Evolutionary conservation across 2,329 filamentous ascomycete genomes (phyloP).

Genomic region (Colletotrichum musicola): DNA sequence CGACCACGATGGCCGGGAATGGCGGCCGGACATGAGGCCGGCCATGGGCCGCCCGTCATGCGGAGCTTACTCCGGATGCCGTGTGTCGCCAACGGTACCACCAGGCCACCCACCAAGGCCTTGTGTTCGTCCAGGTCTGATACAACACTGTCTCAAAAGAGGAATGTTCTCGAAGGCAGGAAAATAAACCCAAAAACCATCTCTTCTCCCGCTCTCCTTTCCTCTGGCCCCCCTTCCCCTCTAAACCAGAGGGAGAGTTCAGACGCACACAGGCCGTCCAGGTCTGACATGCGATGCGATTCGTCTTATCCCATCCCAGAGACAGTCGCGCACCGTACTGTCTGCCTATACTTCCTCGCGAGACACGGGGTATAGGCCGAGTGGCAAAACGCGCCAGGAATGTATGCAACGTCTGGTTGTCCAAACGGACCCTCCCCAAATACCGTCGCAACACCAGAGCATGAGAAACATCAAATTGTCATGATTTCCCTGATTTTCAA

Average conservation of each 20-base stretch:
- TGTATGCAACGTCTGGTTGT: background rate
- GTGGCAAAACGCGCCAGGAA: background rate
- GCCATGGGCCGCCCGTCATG: no score
- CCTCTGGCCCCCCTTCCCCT: background rate
- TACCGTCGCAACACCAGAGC: background rate
- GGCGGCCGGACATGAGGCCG: no score
- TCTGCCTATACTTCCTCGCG: background rate
- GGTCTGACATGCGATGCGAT: background rate
- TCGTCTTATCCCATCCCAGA: background rate
- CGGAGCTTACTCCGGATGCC: no score
- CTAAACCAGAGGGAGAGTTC: conserved; percentile 15
- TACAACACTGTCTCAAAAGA: background rate
- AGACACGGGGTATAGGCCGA: background rate
- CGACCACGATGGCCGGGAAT: no score
- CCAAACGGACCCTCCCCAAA: no score
- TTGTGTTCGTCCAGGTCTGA: background rate
- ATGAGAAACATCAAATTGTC: conserved; percentile 11
- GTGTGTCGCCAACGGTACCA: background rate
- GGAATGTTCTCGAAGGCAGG: conserved; percentile 19
- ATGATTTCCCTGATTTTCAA: background rate
- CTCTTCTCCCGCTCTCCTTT: background rate
- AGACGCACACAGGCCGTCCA: conserved; percentile 10
- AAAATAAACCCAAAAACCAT: conserved; percentile 4
- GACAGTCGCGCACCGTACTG: no score
- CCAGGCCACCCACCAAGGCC: background rate